Percentiles rank a stretch among this genome's conserved stretches.
Evolutionary conservation across 352 stramenopile genomes (phyloP).

Genomic region (Phytophthora macrochlamydospora): DNA sequence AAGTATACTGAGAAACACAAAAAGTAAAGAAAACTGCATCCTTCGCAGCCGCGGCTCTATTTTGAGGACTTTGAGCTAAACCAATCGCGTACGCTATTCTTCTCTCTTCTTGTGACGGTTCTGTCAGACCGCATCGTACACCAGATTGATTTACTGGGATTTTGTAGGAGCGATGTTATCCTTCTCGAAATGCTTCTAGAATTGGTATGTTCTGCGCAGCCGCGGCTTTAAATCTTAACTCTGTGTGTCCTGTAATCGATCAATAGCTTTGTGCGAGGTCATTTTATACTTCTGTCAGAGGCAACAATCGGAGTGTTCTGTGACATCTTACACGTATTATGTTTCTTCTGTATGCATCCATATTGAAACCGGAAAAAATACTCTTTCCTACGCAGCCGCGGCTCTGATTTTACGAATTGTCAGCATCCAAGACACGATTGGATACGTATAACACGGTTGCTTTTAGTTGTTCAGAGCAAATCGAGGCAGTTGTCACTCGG

Average conservation of each 20-base stretch:
- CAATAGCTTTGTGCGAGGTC: neutral
- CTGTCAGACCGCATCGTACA: neutral
- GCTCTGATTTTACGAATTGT: constrained; percentile 1
- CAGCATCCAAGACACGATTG: neutral
- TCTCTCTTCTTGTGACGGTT: neutral
- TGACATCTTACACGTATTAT: neutral
- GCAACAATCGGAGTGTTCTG: neutral
- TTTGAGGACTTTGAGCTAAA: constrained; percentile 1
- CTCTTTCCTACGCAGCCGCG: neutral
- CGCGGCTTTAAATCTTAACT: neutral
- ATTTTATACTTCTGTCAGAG: neutral
- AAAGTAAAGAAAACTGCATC: neutral
- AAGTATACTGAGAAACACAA: neutral
- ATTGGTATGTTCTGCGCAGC: neutral
- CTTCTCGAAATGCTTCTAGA: neutral
- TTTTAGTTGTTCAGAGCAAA: constrained; percentile 1
- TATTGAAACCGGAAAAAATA: neutral
- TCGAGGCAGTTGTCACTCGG: neutral
- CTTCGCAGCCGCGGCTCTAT: neutral
- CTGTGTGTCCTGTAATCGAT: neutral
- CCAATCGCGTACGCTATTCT: neutral
- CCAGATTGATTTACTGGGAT: neutral
- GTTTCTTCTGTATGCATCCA: neutral
- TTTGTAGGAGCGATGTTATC: neutral
- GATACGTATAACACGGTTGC: neutral